Evolutionary conservation across 352 stramenopile species (phyloP).

Genomic region (Phytophthora pinifolia): DNA sequence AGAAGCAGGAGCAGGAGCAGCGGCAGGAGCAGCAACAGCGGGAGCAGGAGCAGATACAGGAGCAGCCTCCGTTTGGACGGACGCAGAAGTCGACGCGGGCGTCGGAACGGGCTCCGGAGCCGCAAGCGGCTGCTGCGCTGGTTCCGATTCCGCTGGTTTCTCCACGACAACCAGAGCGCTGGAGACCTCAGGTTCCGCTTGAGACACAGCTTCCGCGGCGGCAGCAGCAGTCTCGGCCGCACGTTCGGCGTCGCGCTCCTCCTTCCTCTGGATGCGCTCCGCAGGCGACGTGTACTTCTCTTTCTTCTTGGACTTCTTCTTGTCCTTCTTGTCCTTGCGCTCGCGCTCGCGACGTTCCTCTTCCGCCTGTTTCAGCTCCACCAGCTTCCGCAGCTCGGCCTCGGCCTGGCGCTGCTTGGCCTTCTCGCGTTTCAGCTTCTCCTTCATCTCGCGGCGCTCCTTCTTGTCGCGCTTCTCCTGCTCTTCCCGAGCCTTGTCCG

Average conservation of each 20-base stretch:
- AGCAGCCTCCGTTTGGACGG: slow-evolving; percentile 10
- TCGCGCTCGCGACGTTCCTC: slow-evolving; percentile 40
- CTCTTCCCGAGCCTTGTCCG: slow-evolving; percentile 38
- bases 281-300: slow-evolving; percentile 61
- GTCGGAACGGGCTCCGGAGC: slow-evolving; percentile 4
- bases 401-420: slow-evolving; percentile 40
- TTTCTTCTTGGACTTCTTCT: slow-evolving; percentile 51
- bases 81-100: slow-evolving; percentile 4
- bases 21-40: neutral
- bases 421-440: slow-evolving; percentile 43
- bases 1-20: slow-evolving; percentile 11
- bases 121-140: slow-evolving; percentile 8
- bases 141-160: slow-evolving; percentile 14
- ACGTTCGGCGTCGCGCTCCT: slow-evolving; percentile 29
- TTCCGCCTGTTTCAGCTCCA: slow-evolving; percentile 43
- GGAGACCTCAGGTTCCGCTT: slow-evolving; percentile 34
- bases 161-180: slow-evolving; percentile 59
- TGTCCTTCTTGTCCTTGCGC: slow-evolving; percentile 35
- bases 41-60: slow-evolving; percentile 8
- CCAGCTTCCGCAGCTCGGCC: slow-evolving; percentile 34
- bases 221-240: slow-evolving; percentile 16
- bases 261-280: slow-evolving; percentile 55
- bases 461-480: slow-evolving; percentile 45
- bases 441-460: slow-evolving; percentile 40
- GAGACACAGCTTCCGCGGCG: neutral